Evolutionary conservation across 345 rosid species (phyloP).

Genomic region (Gossypium longicalyx): DNA sequence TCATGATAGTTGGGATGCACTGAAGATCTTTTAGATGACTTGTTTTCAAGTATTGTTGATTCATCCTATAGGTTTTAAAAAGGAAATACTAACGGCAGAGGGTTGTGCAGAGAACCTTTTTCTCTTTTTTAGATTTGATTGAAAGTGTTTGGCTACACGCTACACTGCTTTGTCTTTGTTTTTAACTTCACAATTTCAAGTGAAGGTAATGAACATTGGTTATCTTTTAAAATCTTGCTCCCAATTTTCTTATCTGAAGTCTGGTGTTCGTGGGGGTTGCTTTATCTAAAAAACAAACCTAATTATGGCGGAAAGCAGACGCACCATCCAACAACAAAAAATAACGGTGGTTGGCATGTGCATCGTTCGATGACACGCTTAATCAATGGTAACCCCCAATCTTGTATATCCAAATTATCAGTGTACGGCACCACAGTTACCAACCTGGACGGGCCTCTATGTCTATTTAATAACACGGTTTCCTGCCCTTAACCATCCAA

Average conservation of each 20-base stretch:
- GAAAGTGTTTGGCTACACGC: neutral
- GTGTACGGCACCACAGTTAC: too few relatives aligned
- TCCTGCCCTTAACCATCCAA: neutral
- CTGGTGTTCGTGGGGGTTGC: too few relatives aligned
- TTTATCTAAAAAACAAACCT: too few relatives aligned
- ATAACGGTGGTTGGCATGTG: neutral
- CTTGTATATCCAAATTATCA: too few relatives aligned
- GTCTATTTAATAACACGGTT: neutral
- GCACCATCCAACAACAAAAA: neutral
- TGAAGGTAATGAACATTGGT: neutral
- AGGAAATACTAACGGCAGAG: constrained; percentile 18
- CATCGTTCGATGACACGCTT: neutral
- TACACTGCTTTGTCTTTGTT: neutral
- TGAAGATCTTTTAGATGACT: constrained; percentile 29
- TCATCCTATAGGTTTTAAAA: constrained; percentile 17
- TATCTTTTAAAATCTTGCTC: neutral
- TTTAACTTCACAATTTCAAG: neutral
- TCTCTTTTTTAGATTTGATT: neutral
- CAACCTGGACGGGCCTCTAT: too few relatives aligned
- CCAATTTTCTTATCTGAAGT: too few relatives aligned
- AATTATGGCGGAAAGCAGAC: neutral
- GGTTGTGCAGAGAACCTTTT: constrained; percentile 30
- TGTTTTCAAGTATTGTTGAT: constrained; percentile 28
- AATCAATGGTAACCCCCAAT: too few relatives aligned
- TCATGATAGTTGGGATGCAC: constrained; percentile 29